Conservation (phyloP, 148 eudicot genomes). For the Camellia granthamiana region DNA sequence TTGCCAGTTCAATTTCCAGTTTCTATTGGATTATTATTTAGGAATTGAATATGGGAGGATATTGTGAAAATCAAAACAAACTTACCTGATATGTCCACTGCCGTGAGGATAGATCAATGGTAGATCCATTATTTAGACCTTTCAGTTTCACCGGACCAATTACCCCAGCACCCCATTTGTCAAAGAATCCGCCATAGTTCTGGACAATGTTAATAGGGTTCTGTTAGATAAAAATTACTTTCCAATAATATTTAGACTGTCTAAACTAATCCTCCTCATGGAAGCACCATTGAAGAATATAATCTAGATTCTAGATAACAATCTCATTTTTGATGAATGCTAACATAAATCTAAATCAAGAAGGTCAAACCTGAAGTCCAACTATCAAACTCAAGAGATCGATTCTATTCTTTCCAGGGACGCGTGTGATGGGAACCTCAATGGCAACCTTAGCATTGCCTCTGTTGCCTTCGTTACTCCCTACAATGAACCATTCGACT, state of each 20-base stretch:
- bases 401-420: conserved; percentile 52
- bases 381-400: conserved; percentile 93
- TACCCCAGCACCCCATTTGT: conserved; percentile 66
- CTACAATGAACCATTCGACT: conserved; percentile 18
- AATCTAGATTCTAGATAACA: background rate
- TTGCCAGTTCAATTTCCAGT: background rate
- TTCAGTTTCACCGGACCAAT: conserved; percentile 69
- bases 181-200: conserved; percentile 94
- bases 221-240: conserved; percentile 2
- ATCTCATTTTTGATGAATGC: background rate
- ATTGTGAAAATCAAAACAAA: background rate
- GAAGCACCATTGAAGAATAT: background rate
- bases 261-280: background rate
- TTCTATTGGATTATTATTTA: background rate
- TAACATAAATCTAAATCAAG: background rate
- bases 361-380: conserved; percentile 74
- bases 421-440: conserved; percentile 54
- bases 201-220: conserved; percentile 19
- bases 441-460: conserved; percentile 42
- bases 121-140: conserved; percentile 44
- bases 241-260: background rate
- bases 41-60: background rate
- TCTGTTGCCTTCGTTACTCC: conserved; percentile 37
- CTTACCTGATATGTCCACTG: conserved; percentile 91
- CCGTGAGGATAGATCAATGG: conserved; percentile 62